Percentiles rank a stretch among this genome's conserved stretches.
Evolutionary conservation across 2,329 filamentous ascomycete genomes (phyloP).

Genomic region (Colletotrichum liaoningense): DNA sequence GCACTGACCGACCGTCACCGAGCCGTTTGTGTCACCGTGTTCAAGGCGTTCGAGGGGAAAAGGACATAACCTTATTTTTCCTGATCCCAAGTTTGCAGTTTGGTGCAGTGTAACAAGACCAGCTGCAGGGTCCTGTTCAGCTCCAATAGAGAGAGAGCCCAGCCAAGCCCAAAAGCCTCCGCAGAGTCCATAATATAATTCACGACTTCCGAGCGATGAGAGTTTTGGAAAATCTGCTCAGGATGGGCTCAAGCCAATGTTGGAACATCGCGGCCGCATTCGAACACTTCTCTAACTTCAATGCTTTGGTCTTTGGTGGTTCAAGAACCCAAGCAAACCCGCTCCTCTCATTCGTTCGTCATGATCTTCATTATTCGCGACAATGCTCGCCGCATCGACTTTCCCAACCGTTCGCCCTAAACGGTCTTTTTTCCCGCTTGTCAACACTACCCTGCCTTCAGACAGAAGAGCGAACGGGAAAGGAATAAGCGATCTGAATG

Average conservation of each 20-base stretch:
- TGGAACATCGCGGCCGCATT: slow-evolving; percentile 3
- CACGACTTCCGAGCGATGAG: neutral
- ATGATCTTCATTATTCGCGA: slow-evolving; percentile 6
- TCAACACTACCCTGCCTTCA: slow-evolving; percentile 8
- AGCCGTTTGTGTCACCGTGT: neutral
- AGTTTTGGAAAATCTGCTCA: neutral
- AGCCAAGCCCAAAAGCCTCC: neutral
- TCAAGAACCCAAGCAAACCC: neutral
- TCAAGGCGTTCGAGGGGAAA: neutral
- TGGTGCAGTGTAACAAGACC: neutral
- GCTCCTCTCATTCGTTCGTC: slow-evolving; percentile 11
- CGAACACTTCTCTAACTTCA: slow-evolving; percentile 13
- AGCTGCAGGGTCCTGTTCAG: slow-evolving; percentile 1
- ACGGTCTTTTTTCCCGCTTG: slow-evolving; percentile 15
- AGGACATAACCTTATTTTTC: slow-evolving; percentile 1
- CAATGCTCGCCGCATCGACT: slow-evolving; percentile 16
- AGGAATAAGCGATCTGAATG: neutral
- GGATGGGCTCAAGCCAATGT: slow-evolving; percentile 18
- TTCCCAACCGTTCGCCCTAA: neutral
- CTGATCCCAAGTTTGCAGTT: neutral
- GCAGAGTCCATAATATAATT: neutral
- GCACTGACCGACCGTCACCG: neutral
- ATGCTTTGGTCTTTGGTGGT: slow-evolving; percentile 12
- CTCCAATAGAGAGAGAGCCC: neutral
- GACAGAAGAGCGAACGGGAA: neutral